phyloP scores from a whole-genome alignment of 257 asterid genomes.

The Solanum pennellii region DNA sequence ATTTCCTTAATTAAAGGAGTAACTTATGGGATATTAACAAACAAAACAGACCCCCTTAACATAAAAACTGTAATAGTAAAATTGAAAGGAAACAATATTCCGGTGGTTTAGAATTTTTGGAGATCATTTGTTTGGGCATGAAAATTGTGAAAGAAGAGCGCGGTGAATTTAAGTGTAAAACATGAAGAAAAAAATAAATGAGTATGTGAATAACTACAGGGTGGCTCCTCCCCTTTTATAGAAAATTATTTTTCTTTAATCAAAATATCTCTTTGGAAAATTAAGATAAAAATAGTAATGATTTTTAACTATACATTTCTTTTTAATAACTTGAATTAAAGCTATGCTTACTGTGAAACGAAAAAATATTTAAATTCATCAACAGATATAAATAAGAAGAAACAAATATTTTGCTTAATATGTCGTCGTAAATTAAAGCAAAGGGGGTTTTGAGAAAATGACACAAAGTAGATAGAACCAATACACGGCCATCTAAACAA shows the following conservation, averaged over 20 bases:
- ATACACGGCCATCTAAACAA: not conserved
- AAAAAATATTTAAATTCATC: not conserved
- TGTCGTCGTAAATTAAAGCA: not conserved
- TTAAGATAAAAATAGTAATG: too few relatives aligned
- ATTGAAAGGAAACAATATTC: not conserved
- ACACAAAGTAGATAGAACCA: not conserved
- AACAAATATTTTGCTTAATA: not conserved
- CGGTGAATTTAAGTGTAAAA: not conserved
- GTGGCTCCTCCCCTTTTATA: not conserved
- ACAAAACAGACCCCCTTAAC: too few relatives aligned
- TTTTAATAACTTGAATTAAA: too few relatives aligned
- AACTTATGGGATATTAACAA: too few relatives aligned
- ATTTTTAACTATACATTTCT: too few relatives aligned
- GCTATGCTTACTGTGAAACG: not conserved
- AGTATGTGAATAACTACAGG: not conserved
- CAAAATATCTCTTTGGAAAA: too few relatives aligned
- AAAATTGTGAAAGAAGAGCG: not conserved
- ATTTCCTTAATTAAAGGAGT: too few relatives aligned
- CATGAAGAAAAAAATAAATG: not conserved
- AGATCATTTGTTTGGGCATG: not conserved
- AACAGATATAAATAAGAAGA: not conserved
- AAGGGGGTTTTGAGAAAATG: not conserved
- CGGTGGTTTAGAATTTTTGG: not conserved
- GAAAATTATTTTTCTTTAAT: too few relatives aligned
- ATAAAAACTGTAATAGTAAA: not conserved